phyloP scores from a whole-genome alignment of 768 basidiomycete species.

The Cystofilobasidium ferigula region DNA sequence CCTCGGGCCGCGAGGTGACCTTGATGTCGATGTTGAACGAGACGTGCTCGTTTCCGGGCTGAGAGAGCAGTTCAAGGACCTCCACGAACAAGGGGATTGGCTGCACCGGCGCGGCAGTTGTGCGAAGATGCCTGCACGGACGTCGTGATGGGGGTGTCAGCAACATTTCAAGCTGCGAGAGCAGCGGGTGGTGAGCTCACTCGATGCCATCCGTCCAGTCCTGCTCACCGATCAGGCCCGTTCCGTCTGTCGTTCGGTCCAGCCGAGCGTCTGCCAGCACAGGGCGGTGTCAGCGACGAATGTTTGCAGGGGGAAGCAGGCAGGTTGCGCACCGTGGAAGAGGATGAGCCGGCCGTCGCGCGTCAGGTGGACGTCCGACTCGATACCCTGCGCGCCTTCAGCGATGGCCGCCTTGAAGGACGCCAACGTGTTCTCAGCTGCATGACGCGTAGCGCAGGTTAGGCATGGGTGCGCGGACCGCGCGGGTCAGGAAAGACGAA shows the following conservation, averaged over 20 bases:
- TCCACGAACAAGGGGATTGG: slow-evolving; percentile 39
- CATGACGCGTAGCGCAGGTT: too few species aligned
- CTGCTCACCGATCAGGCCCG: slow-evolving; percentile 35
- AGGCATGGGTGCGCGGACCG: background rate
- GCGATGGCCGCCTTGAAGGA: slow-evolving; percentile 12
- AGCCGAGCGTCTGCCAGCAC: slow-evolving; percentile 32
- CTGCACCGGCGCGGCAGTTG: slow-evolving; percentile 36
- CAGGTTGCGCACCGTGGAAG: slow-evolving; percentile 34
- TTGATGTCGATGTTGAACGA: slow-evolving; percentile 40
- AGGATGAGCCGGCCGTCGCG: slow-evolving; percentile 31
- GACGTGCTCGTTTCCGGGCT: slow-evolving; percentile 39
- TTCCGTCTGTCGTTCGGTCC: slow-evolving; percentile 39
- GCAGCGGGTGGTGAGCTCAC: too few species aligned
- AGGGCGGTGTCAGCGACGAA: background rate
- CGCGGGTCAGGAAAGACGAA: slow-evolving; percentile 2
- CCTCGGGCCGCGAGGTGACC: slow-evolving; percentile 31
- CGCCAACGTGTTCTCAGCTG: slow-evolving; percentile 25
- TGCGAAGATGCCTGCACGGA: slow-evolving; percentile 35
- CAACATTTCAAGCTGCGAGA: too few species aligned
- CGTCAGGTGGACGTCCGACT: slow-evolving; percentile 26
- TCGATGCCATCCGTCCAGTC: slow-evolving; percentile 36
- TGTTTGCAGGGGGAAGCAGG: background rate
- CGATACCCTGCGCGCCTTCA: slow-evolving; percentile 21
- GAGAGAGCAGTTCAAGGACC: slow-evolving; percentile 33
- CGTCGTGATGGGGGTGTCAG: background rate